Conservation (phyloP, 129 eudicot genomes). For the Oenanthe sinensis region DNA sequence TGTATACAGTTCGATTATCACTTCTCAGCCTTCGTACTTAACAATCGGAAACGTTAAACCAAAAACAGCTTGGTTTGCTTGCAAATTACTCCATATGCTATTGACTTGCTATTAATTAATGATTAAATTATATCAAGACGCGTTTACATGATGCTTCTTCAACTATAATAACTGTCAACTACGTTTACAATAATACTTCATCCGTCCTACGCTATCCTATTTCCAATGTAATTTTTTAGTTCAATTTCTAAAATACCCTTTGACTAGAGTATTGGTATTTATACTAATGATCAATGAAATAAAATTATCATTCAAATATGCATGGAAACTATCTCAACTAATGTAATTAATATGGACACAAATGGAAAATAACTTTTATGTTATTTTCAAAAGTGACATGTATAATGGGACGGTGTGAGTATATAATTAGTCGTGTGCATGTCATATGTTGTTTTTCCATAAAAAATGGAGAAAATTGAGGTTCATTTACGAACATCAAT, state of each 20-base stretch:
- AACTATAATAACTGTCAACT: conserved; percentile 1
- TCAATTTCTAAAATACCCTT: no score
- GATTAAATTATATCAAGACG: not conserved
- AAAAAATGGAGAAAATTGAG: not conserved
- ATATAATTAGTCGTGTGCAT: not conserved
- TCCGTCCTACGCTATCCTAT: no score
- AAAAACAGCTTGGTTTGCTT: not conserved
- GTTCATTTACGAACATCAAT: not conserved
- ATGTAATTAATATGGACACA: no score
- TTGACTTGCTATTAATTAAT: not conserved
- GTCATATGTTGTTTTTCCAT: conserved; percentile 4
- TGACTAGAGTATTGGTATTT: no score
- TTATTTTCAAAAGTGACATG: no score
- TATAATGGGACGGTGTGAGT: no score
- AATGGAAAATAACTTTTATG: no score
- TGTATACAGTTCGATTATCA: not conserved
- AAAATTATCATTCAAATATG: no score
- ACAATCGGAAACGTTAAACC: no score
- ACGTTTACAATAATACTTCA: not conserved
- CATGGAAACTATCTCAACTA: no score
- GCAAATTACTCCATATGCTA: not conserved
- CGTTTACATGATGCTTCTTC: not conserved
- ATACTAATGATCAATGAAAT: no score
- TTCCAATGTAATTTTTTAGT: no score
- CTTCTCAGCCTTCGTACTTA: not conserved